A percentile compares a stretch with the other conserved stretches of the same genome.
phyloP scores from a whole-genome alignment of 352 stramenopile genomes.

The Halophytophthora batemanensis region DNA sequence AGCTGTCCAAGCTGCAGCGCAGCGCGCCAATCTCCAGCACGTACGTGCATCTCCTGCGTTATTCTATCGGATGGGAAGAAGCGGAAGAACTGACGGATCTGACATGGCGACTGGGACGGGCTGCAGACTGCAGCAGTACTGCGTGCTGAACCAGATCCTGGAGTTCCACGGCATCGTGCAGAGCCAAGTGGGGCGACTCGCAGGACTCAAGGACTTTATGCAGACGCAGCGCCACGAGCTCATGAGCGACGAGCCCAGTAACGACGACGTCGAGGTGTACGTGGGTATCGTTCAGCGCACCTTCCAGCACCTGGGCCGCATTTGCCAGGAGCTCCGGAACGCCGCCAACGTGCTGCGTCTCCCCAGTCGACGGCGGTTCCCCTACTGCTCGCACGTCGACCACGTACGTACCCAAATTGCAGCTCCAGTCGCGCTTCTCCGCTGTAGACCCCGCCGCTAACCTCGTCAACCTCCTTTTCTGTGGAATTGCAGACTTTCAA shows the following conservation, averaged over 20 bases:
- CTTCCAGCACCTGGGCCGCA: constrained; percentile 42
- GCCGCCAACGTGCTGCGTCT: constrained; percentile 70
- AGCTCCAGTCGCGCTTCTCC: not conserved
- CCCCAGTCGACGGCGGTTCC: constrained; percentile 72
- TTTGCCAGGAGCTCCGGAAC: constrained; percentile 68
- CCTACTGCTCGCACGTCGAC: constrained; percentile 76
- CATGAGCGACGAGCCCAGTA: constrained; percentile 26
- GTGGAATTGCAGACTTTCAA: constrained; percentile 60
- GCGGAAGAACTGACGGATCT: constrained; percentile 8
- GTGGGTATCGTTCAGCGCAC: constrained; percentile 49
- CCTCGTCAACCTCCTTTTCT: not conserved
- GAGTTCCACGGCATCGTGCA: constrained; percentile 76
- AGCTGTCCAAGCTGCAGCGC: constrained; percentile 54
- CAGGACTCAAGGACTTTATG: constrained; percentile 50
- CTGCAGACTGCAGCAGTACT: constrained; percentile 73
- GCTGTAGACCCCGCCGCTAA: not conserved
- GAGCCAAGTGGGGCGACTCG: constrained; percentile 46
- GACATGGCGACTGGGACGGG: not conserved
- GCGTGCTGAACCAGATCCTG: constrained; percentile 81
- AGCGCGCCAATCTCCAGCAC: constrained; percentile 44
- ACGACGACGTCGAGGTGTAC: constrained; percentile 55
- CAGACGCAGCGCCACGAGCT: constrained; percentile 39
- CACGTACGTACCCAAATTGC: constrained; percentile 41
- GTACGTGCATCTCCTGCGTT: constrained; percentile 28
- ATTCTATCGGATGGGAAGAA: not conserved